These are phyloP conservation scores for Clavispora carvajalis DNA, from an alignment of 805 yeast genomes.

Conservation along the genomic window DNA sequence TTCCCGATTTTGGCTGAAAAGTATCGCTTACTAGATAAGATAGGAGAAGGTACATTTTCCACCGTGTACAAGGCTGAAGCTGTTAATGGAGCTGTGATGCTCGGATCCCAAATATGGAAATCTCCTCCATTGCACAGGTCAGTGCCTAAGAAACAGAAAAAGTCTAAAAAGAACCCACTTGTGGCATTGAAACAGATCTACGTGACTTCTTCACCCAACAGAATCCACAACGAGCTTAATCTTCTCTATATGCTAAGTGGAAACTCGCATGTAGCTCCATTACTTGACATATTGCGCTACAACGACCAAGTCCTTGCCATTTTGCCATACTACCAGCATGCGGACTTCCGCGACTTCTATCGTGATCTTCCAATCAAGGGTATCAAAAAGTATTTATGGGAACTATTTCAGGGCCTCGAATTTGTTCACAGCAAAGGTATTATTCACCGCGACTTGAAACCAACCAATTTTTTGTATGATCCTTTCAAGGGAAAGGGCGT, in stretches of 20 bases:
- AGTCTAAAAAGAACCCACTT: slow-evolving; percentile 31
- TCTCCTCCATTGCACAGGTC: slow-evolving; percentile 37
- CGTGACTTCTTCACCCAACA: slow-evolving; percentile 89
- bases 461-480: slow-evolving; percentile 66
- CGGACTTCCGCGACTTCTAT: slow-evolving; percentile 84
- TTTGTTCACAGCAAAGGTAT: slow-evolving; percentile 47
- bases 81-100: slow-evolving; percentile 32
- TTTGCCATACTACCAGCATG: slow-evolving; percentile 83
- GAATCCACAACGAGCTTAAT: slow-evolving; percentile 85
- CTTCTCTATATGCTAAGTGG: slow-evolving; percentile 66
- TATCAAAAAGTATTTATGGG: slow-evolving; percentile 73
- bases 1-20: slow-evolving; percentile 49
- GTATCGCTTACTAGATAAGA: slow-evolving; percentile 49
- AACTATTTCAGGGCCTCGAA: slow-evolving; percentile 68
- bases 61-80: slow-evolving; percentile 61
- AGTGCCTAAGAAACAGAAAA: slow-evolving; percentile 5
- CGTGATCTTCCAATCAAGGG: slow-evolving; percentile 75
- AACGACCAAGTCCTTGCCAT: slow-evolving; percentile 94
- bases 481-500: slow-evolving; percentile 68
- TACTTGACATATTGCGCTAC: slow-evolving; percentile 78
- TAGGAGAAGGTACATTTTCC: slow-evolving; percentile 65
- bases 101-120: slow-evolving; percentile 39
- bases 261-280: slow-evolving; percentile 74
- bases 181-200: slow-evolving; percentile 93
- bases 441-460: slow-evolving; percentile 42